A percentile compares a stretch with the other conserved stretches of the same genome.
These are phyloP conservation scores for Prunella vulgaris DNA, from an alignment of 257 asterid species.

Conservation along the genomic window DNA sequence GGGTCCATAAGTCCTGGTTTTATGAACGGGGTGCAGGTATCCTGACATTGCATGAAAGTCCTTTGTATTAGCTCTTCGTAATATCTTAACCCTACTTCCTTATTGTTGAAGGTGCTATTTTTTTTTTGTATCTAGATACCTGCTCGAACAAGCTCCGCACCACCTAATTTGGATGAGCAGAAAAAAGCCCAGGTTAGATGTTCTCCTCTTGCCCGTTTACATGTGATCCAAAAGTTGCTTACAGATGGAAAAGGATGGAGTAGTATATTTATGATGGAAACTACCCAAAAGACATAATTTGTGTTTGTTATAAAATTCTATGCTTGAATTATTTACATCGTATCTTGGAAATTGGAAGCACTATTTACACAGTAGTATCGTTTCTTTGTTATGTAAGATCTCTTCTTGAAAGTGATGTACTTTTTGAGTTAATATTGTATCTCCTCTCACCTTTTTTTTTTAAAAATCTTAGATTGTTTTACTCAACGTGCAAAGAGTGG, in stretches of 20 bases:
- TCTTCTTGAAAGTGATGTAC: neutral
- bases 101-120: conserved; percentile 14
- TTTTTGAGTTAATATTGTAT: neutral
- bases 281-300: neutral
- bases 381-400: neutral
- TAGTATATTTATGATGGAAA: neutral
- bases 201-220: conserved; percentile 11
- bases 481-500: neutral
- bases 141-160: conserved; percentile 92
- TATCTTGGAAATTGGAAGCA: neutral
- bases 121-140: conserved; percentile 53
- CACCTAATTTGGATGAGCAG: conserved; percentile 95
- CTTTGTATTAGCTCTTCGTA: neutral
- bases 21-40: conserved; percentile 84
- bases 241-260: neutral
- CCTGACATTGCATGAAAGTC: neutral
- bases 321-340: neutral
- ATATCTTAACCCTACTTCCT: conserved; percentile 11
- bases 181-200: conserved; percentile 70
- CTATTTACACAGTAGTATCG: neutral
- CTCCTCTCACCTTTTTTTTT: too few relatives aligned
- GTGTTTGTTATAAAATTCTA: neutral
- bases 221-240: neutral
- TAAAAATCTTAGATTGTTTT: neutral
- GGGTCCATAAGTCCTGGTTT: conserved; percentile 85